Evolutionary conservation across 441 rosid species (phyloP).

Genomic region (Flueggea neowawraea): DNA sequence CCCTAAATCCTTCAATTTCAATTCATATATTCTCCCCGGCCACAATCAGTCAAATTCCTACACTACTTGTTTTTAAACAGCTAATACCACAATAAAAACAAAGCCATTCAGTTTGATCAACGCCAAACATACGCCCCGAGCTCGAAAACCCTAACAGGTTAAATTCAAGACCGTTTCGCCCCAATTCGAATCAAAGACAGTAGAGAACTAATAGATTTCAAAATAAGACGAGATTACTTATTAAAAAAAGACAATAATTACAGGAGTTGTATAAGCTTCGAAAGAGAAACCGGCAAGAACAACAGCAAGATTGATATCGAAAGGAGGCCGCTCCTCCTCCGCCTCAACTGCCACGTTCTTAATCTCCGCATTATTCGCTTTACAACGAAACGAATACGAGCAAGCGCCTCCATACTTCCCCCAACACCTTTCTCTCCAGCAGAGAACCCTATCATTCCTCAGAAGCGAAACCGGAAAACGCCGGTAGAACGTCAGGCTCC

Average conservation of each 20-base stretch:
- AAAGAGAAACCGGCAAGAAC: constrained; percentile 95
- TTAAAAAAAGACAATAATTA: constrained; percentile 13
- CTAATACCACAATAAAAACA: too few relatives aligned
- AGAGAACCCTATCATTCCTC: constrained; percentile 21
- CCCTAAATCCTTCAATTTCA: too few relatives aligned
- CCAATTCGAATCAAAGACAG: too few relatives aligned
- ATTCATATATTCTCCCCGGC: too few relatives aligned
- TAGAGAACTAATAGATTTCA: too few relatives aligned
- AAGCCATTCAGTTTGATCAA: too few relatives aligned
- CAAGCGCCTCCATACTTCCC: constrained; percentile 18
- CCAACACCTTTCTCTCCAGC: constrained; percentile 5
- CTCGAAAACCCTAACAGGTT: neutral
- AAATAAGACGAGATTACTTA: too few relatives aligned
- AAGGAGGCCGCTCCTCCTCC: constrained; percentile 49
- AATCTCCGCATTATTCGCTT: constrained; percentile 27
- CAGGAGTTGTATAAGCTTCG: constrained; percentile 78
- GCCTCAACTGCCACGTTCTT: constrained; percentile 3
- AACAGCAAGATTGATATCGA: constrained; percentile 90
- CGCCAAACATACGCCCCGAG: too few relatives aligned
- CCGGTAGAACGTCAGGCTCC: constrained; percentile 21
- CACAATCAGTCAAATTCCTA: too few relatives aligned
- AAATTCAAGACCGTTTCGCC: too few relatives aligned
- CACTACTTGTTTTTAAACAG: too few relatives aligned
- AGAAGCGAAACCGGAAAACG: constrained; percentile 21
- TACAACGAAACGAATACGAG: constrained; percentile 24